Conservation (phyloP, 2,329 filamentous ascomycete species). For the Rosellinia necatrix region DNA sequence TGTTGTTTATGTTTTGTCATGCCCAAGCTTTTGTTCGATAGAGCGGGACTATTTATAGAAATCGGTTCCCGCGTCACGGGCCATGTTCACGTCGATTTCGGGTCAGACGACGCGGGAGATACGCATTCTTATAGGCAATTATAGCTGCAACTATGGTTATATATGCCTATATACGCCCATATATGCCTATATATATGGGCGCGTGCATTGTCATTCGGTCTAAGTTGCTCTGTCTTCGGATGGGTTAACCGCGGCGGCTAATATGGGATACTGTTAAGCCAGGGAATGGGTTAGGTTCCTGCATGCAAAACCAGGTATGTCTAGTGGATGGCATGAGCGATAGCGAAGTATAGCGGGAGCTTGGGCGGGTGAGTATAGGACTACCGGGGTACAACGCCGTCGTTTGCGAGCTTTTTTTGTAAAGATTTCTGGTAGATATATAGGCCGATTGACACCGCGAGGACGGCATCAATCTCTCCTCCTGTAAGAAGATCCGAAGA, state of each 20-base stretch:
- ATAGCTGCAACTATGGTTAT: slow-evolving; percentile 15
- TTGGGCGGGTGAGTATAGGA: too few species aligned
- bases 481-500: neutral
- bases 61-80: slow-evolving; percentile 8
- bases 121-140: slow-evolving; percentile 12
- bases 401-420: too few species aligned
- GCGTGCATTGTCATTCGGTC: slow-evolving; percentile 8
- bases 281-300: neutral
- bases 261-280: slow-evolving; percentile 15
- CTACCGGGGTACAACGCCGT: neutral
- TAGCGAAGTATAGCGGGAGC: too few species aligned
- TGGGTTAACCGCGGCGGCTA: slow-evolving; percentile 24
- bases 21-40: slow-evolving; percentile 3
- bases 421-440: neutral
- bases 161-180: too few species aligned
- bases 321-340: neutral
- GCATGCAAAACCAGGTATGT: neutral
- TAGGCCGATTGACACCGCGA: neutral
- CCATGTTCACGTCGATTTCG: neutral
- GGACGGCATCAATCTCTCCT: neutral
- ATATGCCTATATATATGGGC: slow-evolving; percentile 21
- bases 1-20: neutral
- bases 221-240: slow-evolving; percentile 20
- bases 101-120: slow-evolving; percentile 19
- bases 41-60: slow-evolving; percentile 23